Percentiles rank a stretch among this genome's conserved stretches.
Evolutionary conservation across 225 moss, liverwort and hornwort species (phyloP).

Genomic region (Anthoceros angustus): DNA sequence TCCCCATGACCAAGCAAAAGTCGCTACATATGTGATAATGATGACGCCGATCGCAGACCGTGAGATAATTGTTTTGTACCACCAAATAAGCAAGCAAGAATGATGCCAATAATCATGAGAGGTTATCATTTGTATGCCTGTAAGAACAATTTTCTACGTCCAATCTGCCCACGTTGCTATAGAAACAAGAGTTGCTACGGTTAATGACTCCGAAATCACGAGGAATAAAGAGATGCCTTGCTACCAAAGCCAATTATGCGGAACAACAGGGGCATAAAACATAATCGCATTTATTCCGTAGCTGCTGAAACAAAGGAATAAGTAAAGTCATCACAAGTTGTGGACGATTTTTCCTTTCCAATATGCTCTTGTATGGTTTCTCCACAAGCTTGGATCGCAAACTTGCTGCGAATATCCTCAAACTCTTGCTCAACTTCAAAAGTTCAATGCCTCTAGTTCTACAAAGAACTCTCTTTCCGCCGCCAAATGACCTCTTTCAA

Average conservation of each 20-base stretch:
- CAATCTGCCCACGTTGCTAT: too few species aligned
- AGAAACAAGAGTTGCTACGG: too few species aligned
- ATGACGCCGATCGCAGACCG: too few species aligned
- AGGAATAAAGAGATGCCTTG: conserved; percentile 47
- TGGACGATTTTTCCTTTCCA: conserved; percentile 27
- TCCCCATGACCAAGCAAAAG: conserved; percentile 64
- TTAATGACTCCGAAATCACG: too few species aligned
- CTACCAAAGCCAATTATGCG: conserved; percentile 41
- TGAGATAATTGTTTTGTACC: too few species aligned
- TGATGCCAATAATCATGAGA: too few species aligned
- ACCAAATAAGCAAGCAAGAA: too few species aligned
- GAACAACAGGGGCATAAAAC: conserved; percentile 21
- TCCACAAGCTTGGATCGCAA: conserved; percentile 12
- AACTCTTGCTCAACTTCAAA: conserved; percentile 12
- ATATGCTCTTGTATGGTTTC: conserved; percentile 35
- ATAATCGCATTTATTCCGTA: conserved; percentile 46
- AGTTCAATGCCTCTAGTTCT: conserved; percentile 18
- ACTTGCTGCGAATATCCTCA: conserved; percentile 18
- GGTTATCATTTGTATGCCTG: too few species aligned
- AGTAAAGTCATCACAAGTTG: conserved; percentile 40
- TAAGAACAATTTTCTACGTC: too few species aligned
- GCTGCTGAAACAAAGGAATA: too few species aligned
- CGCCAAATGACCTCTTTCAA: conserved; percentile 11
- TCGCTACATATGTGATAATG: too few species aligned
- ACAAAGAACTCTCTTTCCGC: conserved; percentile 10